These are phyloP conservation scores for Trichosanthes cucumerina DNA, from an alignment of 306 rosid species.

Conservation along the genomic window DNA sequence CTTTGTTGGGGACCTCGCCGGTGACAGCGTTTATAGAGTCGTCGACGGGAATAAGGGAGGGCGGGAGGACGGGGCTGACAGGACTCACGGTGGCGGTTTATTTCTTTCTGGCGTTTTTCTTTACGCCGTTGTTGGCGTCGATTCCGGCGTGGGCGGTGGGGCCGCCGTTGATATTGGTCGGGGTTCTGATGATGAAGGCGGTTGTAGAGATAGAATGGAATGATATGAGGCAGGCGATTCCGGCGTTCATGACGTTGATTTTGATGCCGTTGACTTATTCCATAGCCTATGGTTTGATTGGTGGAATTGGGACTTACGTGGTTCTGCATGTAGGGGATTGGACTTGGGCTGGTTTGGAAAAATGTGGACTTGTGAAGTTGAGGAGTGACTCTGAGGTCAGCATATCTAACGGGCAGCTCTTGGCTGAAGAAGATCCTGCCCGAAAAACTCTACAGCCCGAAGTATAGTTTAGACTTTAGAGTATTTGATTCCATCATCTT, in stretches of 20 bases:
- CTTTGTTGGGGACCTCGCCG: conserved; percentile 75
- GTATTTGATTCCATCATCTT: neutral
- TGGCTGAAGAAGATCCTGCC: neutral
- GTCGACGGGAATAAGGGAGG: conserved; percentile 91
- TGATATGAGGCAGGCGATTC: conserved; percentile 85
- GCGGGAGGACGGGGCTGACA: conserved; percentile 84
- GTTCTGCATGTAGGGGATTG: conserved; percentile 77
- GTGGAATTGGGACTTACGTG: conserved; percentile 72
- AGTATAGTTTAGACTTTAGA: neutral
- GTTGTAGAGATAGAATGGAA: conserved; percentile 90
- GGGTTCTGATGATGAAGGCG: conserved; percentile 91
- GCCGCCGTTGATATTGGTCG: conserved; percentile 88
- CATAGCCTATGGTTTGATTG: conserved; percentile 76
- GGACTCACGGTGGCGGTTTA: conserved; percentile 64
- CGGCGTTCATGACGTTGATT: conserved; percentile 78
- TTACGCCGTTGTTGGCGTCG: conserved; percentile 90
- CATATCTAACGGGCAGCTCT: neutral
- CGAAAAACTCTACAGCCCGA: neutral
- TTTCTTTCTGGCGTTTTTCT: conserved; percentile 64
- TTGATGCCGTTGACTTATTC: conserved; percentile 89
- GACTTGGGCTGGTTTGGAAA: conserved; percentile 22
- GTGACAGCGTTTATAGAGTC: conserved; percentile 85
- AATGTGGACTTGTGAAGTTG: conserved; percentile 19
- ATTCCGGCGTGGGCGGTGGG: conserved; percentile 99
- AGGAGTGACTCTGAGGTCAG: conserved; percentile 9